Conservation (phyloP, 352 stramenopile species). For the Phytophthora tubulina region DNA sequence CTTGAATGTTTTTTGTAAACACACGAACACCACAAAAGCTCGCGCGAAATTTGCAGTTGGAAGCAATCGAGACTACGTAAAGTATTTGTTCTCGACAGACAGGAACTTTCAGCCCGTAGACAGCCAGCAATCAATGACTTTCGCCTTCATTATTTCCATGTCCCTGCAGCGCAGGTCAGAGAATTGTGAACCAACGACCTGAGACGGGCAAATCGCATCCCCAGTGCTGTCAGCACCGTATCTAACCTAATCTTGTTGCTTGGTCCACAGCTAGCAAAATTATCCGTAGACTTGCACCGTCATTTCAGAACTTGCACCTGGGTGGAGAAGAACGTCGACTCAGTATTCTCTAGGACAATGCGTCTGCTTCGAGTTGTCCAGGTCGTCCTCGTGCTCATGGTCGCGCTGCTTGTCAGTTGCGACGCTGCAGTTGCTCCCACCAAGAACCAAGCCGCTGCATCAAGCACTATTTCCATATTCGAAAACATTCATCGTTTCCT, state of each 20-base stretch:
- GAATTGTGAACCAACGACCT: background rate
- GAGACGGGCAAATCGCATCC: slow-evolving; percentile 8
- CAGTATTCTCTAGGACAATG: background rate
- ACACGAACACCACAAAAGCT: too few species aligned
- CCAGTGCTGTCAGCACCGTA: slow-evolving; percentile 1
- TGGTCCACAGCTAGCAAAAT: slow-evolving; percentile 17
- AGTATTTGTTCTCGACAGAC: too few species aligned
- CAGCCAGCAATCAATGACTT: too few species aligned
- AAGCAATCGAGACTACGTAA: too few species aligned
- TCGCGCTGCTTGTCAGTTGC: slow-evolving; percentile 3
- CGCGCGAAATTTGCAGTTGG: too few species aligned
- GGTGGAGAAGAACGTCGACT: too few species aligned
- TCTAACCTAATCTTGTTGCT: slow-evolving; percentile 12
- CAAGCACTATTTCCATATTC: background rate
- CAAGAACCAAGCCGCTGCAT: background rate
- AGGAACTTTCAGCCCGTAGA: too few species aligned
- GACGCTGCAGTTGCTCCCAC: background rate
- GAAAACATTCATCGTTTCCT: slow-evolving; percentile 6
- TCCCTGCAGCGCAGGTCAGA: too few species aligned
- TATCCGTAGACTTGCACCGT: background rate
- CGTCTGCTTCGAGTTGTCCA: slow-evolving; percentile 8
- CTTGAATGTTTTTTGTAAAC: too few species aligned
- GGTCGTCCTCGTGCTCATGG: slow-evolving; percentile 2
- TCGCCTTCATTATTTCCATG: too few species aligned
- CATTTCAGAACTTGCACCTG: slow-evolving; percentile 15